These are phyloP conservation scores for Amauroascus verrucosus DNA, from an alignment of 2,329 filamentous ascomycete species.

Conservation along the genomic window DNA sequence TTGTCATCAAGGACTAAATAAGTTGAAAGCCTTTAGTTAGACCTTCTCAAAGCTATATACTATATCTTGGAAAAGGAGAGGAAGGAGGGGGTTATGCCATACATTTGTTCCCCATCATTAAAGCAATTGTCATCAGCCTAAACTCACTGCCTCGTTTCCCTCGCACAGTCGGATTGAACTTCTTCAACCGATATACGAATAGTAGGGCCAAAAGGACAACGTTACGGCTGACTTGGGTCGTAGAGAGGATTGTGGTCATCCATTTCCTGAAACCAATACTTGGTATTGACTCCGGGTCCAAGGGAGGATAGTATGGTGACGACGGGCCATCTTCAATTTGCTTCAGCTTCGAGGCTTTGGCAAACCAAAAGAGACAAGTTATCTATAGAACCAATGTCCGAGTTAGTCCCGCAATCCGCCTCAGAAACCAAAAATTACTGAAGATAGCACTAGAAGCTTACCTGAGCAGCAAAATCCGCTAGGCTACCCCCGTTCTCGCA, in stretches of 20 bases:
- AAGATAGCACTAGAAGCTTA: no score
- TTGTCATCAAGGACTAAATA: constrained; percentile 86
- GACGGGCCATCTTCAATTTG: constrained; percentile 54
- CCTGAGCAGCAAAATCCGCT: constrained; percentile 73
- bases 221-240: constrained; percentile 92
- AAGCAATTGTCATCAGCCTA: constrained; percentile 76
- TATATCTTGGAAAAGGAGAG: no score
- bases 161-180: constrained; percentile 76
- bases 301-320: constrained; percentile 36
- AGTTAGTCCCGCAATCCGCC: neutral
- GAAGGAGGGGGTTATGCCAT: no score
- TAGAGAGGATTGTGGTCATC: constrained; percentile 81
- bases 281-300: constrained; percentile 64
- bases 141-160: constrained; percentile 92
- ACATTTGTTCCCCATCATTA: constrained; percentile 99
- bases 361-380: constrained; percentile 96
- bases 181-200: constrained; percentile 89
- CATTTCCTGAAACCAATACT: constrained; percentile 79
- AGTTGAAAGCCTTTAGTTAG: no score
- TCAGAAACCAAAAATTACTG: no score
- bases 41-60: no score
- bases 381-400: constrained; percentile 46
- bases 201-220: constrained; percentile 81
- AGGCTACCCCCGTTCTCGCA: constrained; percentile 65
- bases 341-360: constrained; percentile 68